Evolutionary conservation across 164 flowering plant species (phyloP), one percentile per base, ranked within the genome.

Genomic region (Kingdonia uniflora): DNA sequence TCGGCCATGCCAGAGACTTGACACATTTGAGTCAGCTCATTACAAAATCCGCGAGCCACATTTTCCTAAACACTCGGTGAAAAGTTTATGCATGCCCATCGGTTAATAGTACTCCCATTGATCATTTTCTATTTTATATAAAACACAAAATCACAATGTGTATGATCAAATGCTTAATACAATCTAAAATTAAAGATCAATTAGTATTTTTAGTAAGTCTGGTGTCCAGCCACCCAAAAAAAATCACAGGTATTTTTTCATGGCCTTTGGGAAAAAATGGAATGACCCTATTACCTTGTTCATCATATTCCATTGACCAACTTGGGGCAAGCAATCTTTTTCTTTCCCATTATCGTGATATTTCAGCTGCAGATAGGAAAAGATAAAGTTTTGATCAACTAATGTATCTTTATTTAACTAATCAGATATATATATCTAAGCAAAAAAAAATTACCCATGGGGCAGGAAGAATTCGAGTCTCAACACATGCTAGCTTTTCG

Each of bases 241-340:
- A 46, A 4, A n/a, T n/a, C n/a, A n/a, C n/a, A n/a, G n/a, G n/a
- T n/a, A n/a, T n/a, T n/a, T n/a, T n/a, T n/a, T n/a, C n/a, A n/a
- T n/a, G n/a, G 45, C 13, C 42, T 21, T 11, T 4, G 4, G 24
- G 15, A 22, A 8, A 12, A 14, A 24, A 19, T 10, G 22, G 8
- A 42, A 14, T 11, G n/a, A n/a, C 16, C 10, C n/a, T 0, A 19
- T 5, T 71, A 80, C 94, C 86, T 85, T 85, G 72, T 85, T 82
- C 88, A 75, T 77, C 94, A 85, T 85, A 65, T 85, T 85, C 94
- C 94, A 85, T 59, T 85, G 94, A 60, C 94, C 94, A 63, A 82
- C 88, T 58, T 82, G 94, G 5, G 94, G 94, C 65, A 85, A 67
- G 51, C 86, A 85, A 65, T 85, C n/a, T 64, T 82, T 85, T 59